Evolutionary conservation across 2,329 filamentous ascomycete species (phyloP).

Genomic region (Paramyrothecium sp.): DNA sequence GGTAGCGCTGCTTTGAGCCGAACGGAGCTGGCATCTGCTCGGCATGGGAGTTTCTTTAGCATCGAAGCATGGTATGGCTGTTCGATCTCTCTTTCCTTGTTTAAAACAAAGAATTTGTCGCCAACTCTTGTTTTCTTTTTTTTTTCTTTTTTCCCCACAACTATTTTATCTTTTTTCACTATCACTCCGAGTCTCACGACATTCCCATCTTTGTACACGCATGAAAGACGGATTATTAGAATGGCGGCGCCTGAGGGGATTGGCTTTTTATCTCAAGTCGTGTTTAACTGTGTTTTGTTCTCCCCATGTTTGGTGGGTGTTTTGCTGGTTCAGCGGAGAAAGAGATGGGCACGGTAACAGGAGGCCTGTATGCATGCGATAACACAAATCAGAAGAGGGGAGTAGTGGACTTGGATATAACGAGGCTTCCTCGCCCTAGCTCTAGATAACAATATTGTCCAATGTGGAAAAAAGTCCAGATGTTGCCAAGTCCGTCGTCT

Average conservation of each 20-base stretch:
- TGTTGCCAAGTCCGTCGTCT: too few relatives aligned
- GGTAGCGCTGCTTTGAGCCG: constrained; percentile 8
- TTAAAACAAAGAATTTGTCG: not conserved
- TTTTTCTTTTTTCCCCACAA: constrained; percentile 6
- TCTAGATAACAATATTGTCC: too few relatives aligned
- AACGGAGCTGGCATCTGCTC: constrained; percentile 26
- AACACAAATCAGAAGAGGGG: not conserved
- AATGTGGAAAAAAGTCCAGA: too few relatives aligned
- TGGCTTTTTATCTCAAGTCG: constrained; percentile 1
- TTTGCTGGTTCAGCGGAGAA: not conserved
- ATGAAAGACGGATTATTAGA: constrained; percentile 19
- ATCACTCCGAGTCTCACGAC: constrained; percentile 2
- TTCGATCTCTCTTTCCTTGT: constrained; percentile 3
- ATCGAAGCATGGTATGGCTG: constrained; percentile 9
- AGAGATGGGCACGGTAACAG: not conserved
- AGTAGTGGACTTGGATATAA: not conserved
- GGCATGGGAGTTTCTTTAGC: constrained; percentile 9
- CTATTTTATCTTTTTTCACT: too few relatives aligned
- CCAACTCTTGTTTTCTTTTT: not conserved
- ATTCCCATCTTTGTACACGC: constrained; percentile 16
- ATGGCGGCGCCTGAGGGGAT: not conserved
- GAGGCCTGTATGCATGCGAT: not conserved
- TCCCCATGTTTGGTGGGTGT: not conserved
- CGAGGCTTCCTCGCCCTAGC: too few relatives aligned
- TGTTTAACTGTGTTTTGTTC: constrained; percentile 9